These are phyloP conservation scores for Fusarium anguioides DNA, from an alignment of 2,329 filamentous ascomycete genomes.

Conservation along the genomic window DNA sequence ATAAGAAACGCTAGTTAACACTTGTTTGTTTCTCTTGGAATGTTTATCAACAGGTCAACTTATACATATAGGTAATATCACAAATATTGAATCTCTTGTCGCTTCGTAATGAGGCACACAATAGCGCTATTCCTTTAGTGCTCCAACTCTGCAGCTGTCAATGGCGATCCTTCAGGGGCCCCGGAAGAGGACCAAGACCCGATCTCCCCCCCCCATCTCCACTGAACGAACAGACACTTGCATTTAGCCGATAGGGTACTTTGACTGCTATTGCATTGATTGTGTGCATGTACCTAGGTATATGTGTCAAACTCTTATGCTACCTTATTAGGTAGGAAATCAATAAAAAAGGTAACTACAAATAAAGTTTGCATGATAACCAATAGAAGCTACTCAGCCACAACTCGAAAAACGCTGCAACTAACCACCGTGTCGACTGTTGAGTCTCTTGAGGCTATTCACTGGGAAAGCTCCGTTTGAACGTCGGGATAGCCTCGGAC, in stretches of 20 bases:
- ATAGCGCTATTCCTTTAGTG: constrained; percentile 35
- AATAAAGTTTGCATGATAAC: neutral
- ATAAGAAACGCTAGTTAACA: neutral
- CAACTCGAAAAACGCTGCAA: neutral
- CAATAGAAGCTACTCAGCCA: neutral
- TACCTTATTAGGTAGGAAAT: too few relatives aligned
- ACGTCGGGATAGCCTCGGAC: constrained; percentile 30
- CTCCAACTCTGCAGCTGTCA: constrained; percentile 33
- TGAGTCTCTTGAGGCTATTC: neutral
- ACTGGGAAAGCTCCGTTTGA: constrained; percentile 30
- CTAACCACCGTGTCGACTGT: neutral
- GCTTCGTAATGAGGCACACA: neutral
- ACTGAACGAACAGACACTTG: constrained; percentile 9
- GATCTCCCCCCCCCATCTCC: neutral
- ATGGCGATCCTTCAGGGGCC: constrained; percentile 37
- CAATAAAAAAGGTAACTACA: neutral
- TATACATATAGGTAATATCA: too few relatives aligned
- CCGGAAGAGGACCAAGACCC: constrained; percentile 2
- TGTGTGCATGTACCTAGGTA: too few relatives aligned
- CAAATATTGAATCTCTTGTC: neutral
- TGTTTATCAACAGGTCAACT: neutral
- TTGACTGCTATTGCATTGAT: neutral
- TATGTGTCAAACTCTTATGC: neutral
- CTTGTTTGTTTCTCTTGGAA: neutral
- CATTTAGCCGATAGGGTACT: constrained; percentile 9